A percentile compares a stretch with the other conserved stretches of the same genome.
These are phyloP conservation scores for Volvox carteri DNA, from an alignment of 163 green algal species.

Conservation along the genomic window DNA sequence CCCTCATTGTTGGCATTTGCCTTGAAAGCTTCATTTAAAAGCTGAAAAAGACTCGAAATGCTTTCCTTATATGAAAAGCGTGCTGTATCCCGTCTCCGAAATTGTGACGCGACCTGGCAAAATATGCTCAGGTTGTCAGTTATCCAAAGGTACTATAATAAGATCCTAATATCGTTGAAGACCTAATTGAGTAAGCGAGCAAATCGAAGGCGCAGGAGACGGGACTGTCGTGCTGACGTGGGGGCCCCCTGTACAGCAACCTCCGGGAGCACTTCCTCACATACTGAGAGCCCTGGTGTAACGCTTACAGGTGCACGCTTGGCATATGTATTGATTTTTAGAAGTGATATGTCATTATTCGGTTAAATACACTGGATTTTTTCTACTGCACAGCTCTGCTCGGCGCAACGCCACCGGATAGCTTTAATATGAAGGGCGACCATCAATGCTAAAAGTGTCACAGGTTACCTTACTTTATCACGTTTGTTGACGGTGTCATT, in stretches of 20 bases:
- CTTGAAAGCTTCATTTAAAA: constrained; percentile 12
- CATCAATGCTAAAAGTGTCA: too few species aligned
- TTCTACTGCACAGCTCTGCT: too few species aligned
- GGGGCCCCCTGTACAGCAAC: neutral
- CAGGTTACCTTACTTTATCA: too few species aligned
- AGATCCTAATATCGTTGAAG: neutral
- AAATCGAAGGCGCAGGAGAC: neutral
- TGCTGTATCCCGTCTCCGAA: neutral
- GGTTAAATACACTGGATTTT: too few species aligned
- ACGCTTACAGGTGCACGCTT: neutral
- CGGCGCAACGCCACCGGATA: too few species aligned
- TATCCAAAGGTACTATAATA: neutral
- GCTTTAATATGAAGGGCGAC: too few species aligned
- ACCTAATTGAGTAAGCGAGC: neutral
- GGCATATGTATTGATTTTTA: too few species aligned
- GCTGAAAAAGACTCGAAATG: neutral
- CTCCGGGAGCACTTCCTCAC: neutral
- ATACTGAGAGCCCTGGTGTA: neutral
- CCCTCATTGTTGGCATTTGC: neutral
- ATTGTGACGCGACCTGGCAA: too few species aligned
- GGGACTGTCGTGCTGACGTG: neutral
- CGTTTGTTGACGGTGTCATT: too few species aligned
- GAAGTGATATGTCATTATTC: too few species aligned
- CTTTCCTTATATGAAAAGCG: neutral
- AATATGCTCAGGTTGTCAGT: neutral